Evolutionary conservation across 1,284 basidiomycete genomes (phyloP).

Genomic region (Ustilago nuda): DNA sequence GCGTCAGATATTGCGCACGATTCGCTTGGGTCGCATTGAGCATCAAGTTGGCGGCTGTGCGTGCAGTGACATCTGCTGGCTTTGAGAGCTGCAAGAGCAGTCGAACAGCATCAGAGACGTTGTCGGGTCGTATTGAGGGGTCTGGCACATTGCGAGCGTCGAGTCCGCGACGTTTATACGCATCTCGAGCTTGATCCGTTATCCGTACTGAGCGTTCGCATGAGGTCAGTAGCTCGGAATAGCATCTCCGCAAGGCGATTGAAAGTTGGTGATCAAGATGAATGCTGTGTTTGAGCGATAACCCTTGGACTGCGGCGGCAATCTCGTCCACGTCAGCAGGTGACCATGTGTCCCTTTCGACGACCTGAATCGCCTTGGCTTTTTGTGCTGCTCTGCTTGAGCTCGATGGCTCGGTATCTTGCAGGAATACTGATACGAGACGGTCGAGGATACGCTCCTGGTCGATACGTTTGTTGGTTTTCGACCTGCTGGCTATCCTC

Average conservation of each 20-base stretch:
- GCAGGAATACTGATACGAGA: slow-evolving; percentile 24
- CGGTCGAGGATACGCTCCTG: slow-evolving; percentile 41
- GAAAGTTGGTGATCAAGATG: slow-evolving; percentile 46
- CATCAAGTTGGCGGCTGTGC: slow-evolving; percentile 41
- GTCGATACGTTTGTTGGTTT: slow-evolving; percentile 37
- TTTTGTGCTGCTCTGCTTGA: slow-evolving; percentile 22
- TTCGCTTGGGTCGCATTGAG: slow-evolving; percentile 30
- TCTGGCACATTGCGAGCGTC: slow-evolving; percentile 20
- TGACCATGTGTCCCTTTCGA: slow-evolving; percentile 43
- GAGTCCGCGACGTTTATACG: slow-evolving; percentile 16
- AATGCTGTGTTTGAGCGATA: slow-evolving; percentile 45
- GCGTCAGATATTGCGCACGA: slow-evolving; percentile 35
- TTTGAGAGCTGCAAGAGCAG: slow-evolving; percentile 36
- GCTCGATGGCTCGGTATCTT: neutral
- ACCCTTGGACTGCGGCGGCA: slow-evolving; percentile 31
- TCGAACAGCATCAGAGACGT: slow-evolving; percentile 35
- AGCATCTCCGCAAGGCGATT: slow-evolving; percentile 28
- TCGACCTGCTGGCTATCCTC: slow-evolving; percentile 20
- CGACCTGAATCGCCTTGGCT: slow-evolving; percentile 17
- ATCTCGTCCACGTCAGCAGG: slow-evolving; percentile 36
- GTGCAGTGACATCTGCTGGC: slow-evolving; percentile 40
- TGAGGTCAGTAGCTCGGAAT: slow-evolving; percentile 24
- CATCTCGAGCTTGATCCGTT: slow-evolving; percentile 22
- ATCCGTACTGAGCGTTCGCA: slow-evolving; percentile 25
- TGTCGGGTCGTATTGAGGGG: slow-evolving; percentile 40